Evolutionary conservation across 1,284 basidiomycete species (phyloP).

Genomic region (Stereum hirsutum): DNA sequence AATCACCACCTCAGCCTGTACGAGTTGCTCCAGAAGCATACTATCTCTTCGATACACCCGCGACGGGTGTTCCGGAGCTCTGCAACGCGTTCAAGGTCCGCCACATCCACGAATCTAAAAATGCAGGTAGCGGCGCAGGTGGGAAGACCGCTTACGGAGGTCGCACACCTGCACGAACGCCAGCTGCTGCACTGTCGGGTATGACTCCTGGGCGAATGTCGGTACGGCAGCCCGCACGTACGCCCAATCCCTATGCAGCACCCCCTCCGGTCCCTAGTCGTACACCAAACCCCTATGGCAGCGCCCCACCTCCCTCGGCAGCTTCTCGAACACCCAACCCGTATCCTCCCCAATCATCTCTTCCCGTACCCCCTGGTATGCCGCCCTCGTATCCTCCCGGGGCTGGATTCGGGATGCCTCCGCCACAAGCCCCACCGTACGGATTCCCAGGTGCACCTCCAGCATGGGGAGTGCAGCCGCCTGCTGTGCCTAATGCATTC

Average conservation of each 20-base stretch:
- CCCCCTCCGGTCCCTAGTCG: too few species aligned
- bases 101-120: slow-evolving; percentile 76
- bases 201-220: slow-evolving; percentile 73
- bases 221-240: slow-evolving; percentile 57
- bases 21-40: slow-evolving; percentile 87
- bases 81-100: slow-evolving; percentile 92
- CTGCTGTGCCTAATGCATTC: slow-evolving; percentile 44
- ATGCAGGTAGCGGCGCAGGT: slow-evolving; percentile 42
- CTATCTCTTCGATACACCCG: slow-evolving; percentile 80
- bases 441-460: slow-evolving; percentile 61
- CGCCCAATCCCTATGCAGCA: slow-evolving; percentile 64
- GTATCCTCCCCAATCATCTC: too few species aligned
- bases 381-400: slow-evolving; percentile 18
- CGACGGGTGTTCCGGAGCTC: slow-evolving; percentile 83
- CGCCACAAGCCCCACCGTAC: slow-evolving; percentile 29
- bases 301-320: too few species aligned
- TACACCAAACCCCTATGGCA: too few species aligned
- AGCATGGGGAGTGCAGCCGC: slow-evolving; percentile 26
- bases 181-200: slow-evolving; percentile 38
- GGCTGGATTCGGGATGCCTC: slow-evolving; percentile 12
- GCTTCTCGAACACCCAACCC: too few species aligned
- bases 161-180: slow-evolving; percentile 68
- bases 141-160: slow-evolving; percentile 77
- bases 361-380: slow-evolving; percentile 11
- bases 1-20: slow-evolving; percentile 45